A percentile compares a stretch with the other conserved stretches of the same genome.
These are phyloP conservation scores for Beverwykella pulmonaria DNA, from an alignment of 495 filamentous ascomycete species.

Conservation along the genomic window DNA sequence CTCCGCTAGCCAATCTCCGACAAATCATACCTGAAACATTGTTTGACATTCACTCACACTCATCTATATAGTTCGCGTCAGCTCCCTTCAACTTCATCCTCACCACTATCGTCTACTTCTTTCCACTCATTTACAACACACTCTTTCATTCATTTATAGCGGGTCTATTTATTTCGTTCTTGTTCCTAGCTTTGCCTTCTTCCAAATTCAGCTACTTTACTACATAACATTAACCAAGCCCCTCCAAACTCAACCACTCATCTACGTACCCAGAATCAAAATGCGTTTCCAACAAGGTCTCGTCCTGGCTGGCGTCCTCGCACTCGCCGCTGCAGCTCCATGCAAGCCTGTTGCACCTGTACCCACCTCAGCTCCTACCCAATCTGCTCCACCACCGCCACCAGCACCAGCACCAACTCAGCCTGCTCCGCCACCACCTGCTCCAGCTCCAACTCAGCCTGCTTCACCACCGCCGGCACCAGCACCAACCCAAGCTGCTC, in stretches of 20 bases:
- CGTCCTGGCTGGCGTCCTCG: background rate
- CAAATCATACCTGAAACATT: background rate
- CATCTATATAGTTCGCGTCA: background rate
- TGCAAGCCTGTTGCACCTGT: background rate
- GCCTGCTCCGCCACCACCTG: background rate
- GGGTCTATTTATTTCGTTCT: background rate
- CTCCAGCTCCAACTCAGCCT: background rate
- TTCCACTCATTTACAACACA: background rate
- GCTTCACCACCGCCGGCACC: background rate
- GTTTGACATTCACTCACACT: background rate
- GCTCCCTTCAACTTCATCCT: background rate
- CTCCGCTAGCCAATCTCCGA: background rate
- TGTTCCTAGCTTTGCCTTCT: too few relatives aligned
- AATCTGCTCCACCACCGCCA: background rate
- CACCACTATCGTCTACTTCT: background rate
- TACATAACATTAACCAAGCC: background rate
- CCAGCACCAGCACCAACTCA: background rate
- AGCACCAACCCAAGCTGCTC: background rate
- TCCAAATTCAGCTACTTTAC: too few relatives aligned
- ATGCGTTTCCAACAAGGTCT: slow-evolving; percentile 1
- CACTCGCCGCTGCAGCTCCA: background rate
- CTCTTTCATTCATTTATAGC: background rate
- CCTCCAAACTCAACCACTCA: background rate
- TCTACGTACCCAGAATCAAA: background rate
- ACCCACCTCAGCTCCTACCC: background rate